Evolutionary conservation across 768 basidiomycete genomes (phyloP).

Genomic region (Pilatotrama ljubarskyi): DNA sequence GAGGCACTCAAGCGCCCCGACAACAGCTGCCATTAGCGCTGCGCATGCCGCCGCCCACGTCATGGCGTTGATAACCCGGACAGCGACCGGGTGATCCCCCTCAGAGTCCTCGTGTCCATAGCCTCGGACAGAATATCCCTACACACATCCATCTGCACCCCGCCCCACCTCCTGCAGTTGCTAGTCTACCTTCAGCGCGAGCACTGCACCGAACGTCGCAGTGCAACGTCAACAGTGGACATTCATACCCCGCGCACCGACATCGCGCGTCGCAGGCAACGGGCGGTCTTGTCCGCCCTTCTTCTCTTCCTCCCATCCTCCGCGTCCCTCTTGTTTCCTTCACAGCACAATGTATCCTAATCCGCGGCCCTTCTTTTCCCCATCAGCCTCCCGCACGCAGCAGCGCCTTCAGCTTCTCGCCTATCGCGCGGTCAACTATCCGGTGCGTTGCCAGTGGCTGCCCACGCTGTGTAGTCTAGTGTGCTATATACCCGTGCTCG

Average conservation of each 20-base stretch:
- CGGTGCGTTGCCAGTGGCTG: not conserved
- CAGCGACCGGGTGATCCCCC: conserved; percentile 11
- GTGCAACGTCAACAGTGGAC: not conserved
- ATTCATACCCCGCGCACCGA: not conserved
- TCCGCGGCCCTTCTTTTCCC: conserved; percentile 11
- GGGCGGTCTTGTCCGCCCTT: not conserved
- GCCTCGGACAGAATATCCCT: not conserved
- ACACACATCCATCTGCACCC: not conserved
- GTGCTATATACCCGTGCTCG: not conserved
- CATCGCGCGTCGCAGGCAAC: not conserved
- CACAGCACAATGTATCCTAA: conserved; percentile 16
- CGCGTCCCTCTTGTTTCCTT: conserved; percentile 12
- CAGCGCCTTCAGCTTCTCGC: not conserved
- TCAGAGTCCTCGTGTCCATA: not conserved
- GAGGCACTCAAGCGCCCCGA: not conserved
- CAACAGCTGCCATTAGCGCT: no score
- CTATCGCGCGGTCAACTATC: conserved; percentile 6
- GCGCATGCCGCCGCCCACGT: conserved; percentile 16
- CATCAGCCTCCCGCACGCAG: not conserved
- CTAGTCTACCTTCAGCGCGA: conserved; percentile 2
- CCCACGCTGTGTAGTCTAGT: no score
- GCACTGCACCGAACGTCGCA: not conserved
- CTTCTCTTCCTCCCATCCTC: conserved; percentile 5
- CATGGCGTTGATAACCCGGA: conserved; percentile 18
- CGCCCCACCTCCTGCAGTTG: conserved; percentile 2